Percentiles rank a stretch among this genome's conserved stretches.
Conservation (phyloP, 257 asterid species). For the Solanum bukasovii region DNA sequence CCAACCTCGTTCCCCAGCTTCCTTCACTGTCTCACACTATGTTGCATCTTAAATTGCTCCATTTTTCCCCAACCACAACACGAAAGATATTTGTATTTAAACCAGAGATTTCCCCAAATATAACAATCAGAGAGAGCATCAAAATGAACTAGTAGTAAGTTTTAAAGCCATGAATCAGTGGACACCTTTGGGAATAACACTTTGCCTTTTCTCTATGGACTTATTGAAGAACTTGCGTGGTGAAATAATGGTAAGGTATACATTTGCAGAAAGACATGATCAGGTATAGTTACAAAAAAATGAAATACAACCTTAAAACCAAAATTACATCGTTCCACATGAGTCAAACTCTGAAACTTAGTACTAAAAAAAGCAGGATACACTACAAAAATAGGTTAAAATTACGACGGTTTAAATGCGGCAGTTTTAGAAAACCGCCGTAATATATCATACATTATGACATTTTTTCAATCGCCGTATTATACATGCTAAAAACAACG, state of each 20-base stretch:
- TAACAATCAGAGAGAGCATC: too few species aligned
- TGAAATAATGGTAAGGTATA: slow-evolving; percentile 40
- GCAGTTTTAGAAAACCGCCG: too few species aligned
- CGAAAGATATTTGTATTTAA: neutral
- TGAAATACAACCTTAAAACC: neutral
- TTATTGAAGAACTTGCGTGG: slow-evolving; percentile 47
- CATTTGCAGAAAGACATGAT: slow-evolving; percentile 34
- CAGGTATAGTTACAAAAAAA: neutral
- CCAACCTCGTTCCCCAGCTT: neutral
- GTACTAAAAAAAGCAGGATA: neutral
- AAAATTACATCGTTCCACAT: neutral
- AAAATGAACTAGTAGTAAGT: neutral
- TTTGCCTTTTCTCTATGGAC: slow-evolving; percentile 63
- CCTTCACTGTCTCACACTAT: neutral
- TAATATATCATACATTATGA: too few species aligned
- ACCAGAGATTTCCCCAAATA: too few species aligned
- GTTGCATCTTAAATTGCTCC: neutral
- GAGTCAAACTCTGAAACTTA: neutral
- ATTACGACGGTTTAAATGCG: too few species aligned
- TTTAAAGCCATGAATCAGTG: neutral
- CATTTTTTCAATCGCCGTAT: too few species aligned
- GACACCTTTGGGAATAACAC: slow-evolving; percentile 80
- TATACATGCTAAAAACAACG: too few species aligned
- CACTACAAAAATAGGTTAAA: too few species aligned
- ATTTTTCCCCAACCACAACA: neutral